These are phyloP conservation scores for Rubia peregrina DNA, from an alignment of 305 asterid species.

Conservation along the genomic window DNA sequence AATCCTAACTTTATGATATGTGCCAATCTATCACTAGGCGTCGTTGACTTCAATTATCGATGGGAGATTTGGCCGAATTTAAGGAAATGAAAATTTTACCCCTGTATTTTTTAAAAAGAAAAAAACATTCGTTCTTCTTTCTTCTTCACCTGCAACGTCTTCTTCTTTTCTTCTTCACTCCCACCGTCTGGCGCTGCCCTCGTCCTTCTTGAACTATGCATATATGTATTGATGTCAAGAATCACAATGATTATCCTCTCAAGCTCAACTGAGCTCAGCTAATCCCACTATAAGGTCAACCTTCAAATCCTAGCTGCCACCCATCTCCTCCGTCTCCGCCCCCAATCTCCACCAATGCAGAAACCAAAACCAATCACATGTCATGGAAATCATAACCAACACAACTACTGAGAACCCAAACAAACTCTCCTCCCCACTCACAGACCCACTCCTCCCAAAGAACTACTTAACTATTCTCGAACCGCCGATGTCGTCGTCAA, in stretches of 20 bases:
- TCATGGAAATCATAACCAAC: slow-evolving; percentile 53
- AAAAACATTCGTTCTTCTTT: too few relatives aligned
- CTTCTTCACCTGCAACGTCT: too few relatives aligned
- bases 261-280: slow-evolving; percentile 13
- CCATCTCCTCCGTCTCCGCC: slow-evolving; percentile 6
- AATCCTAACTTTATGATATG: too few relatives aligned
- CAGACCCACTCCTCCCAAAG: slow-evolving; percentile 41
- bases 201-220: too few relatives aligned
- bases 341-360: not conserved
- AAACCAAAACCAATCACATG: slow-evolving; percentile 13
- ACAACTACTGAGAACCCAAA: slow-evolving; percentile 42
- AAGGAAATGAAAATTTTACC: too few relatives aligned
- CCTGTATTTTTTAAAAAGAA: too few relatives aligned
- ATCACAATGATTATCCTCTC: not conserved
- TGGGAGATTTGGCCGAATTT: too few relatives aligned
- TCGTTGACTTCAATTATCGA: too few relatives aligned
- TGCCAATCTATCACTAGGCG: too few relatives aligned
- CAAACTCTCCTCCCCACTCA: slow-evolving; percentile 38
- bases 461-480: slow-evolving; percentile 15
- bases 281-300: not conserved
- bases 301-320: not conserved
- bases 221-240: too few relatives aligned
- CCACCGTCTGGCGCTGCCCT: too few relatives aligned
- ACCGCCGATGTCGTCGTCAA: slow-evolving; percentile 9
- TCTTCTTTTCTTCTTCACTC: too few relatives aligned